A percentile compares a stretch with the other conserved stretches of the same genome.
Evolutionary conservation across 1,139 yeast species (phyloP).

Genomic region (Saccharomyces hybrid): DNA sequence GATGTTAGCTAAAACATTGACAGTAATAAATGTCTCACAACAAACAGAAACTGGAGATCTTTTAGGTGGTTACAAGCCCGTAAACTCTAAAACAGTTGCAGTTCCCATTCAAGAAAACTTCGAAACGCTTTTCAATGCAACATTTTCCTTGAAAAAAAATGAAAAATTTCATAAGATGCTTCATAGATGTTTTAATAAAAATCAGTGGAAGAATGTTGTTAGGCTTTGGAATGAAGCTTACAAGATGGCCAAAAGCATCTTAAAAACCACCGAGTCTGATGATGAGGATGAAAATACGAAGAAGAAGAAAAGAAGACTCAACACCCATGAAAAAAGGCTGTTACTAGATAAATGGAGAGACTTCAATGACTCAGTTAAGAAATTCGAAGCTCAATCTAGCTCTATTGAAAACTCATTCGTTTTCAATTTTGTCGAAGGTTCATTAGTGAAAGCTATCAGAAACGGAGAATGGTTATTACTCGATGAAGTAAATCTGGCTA

Average conservation of each 20-base stretch:
- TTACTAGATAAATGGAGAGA: conserved; percentile 58
- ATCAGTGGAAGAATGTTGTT: conserved; percentile 78
- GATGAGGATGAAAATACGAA: conserved; percentile 33
- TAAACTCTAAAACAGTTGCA: conserved; percentile 75
- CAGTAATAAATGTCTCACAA: conserved; percentile 92
- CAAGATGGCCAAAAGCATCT: conserved; percentile 58
- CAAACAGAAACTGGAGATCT: conserved; percentile 95
- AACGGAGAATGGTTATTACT: conserved; percentile 92
- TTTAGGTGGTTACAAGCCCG: conserved; percentile 95
- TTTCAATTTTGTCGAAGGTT: conserved; percentile 88
- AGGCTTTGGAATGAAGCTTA: conserved; percentile 81
- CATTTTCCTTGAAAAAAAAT: conserved; percentile 81
- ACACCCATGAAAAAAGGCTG: conserved; percentile 40
- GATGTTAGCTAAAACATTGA: conserved; percentile 66
- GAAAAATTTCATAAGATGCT: conserved; percentile 66
- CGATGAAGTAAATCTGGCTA: conserved; percentile 91
- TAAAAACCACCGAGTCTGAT: conserved; percentile 34
- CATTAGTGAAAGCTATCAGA: conserved; percentile 81
- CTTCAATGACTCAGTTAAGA: conserved; percentile 47
- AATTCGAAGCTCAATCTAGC: conserved; percentile 64
- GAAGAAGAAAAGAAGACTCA: conserved; percentile 54
- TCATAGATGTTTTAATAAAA: conserved; percentile 62
- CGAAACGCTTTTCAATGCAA: conserved; percentile 63
- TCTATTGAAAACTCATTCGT: conserved; percentile 69
- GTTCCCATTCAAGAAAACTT: conserved; percentile 81